These are phyloP conservation scores for Gaertneriomyces sp. DNA, from an alignment of 192 early-diverging fungal genomes.

Conservation along the genomic window DNA sequence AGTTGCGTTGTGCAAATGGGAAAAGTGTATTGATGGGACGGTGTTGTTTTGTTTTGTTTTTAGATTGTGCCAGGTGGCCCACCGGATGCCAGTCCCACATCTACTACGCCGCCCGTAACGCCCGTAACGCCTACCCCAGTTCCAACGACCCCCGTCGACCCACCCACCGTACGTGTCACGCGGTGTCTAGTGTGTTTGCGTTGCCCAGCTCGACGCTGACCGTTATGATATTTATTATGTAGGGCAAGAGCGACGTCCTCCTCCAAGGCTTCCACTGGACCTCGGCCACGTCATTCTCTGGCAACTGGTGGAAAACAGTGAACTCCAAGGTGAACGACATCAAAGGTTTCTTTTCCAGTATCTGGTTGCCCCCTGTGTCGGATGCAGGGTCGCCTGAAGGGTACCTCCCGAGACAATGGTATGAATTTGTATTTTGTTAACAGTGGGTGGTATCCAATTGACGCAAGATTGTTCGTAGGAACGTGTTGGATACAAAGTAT, in stretches of 20 bases:
- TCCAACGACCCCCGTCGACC: too few relatives aligned
- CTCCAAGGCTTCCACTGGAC: conserved; percentile 8
- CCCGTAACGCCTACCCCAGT: background rate
- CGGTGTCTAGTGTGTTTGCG: too few relatives aligned
- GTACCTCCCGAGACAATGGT: conserved; percentile 6
- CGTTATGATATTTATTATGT: too few relatives aligned
- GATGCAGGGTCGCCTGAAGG: conserved; percentile 10
- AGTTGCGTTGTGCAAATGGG: background rate
- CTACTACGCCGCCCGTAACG: background rate
- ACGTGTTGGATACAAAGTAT: conserved; percentile 10
- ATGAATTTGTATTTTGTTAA: too few relatives aligned
- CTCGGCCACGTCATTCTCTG: background rate
- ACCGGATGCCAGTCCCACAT: background rate
- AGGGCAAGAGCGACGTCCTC: background rate
- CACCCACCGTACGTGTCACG: too few relatives aligned
- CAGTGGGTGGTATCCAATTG: too few relatives aligned
- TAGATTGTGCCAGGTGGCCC: background rate
- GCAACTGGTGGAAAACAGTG: conserved; percentile 1
- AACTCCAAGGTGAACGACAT: background rate
- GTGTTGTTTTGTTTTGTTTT: too few relatives aligned
- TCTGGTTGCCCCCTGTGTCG: conserved; percentile 12
- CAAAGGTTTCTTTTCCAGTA: conserved; percentile 2
- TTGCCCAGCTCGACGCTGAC: too few relatives aligned
- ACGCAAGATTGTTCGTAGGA: background rate
- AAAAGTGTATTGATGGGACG: too few relatives aligned